Base-by-base conservation (phyloP, 345 rosid genomes). In the Ceriops tagal region DNA sequence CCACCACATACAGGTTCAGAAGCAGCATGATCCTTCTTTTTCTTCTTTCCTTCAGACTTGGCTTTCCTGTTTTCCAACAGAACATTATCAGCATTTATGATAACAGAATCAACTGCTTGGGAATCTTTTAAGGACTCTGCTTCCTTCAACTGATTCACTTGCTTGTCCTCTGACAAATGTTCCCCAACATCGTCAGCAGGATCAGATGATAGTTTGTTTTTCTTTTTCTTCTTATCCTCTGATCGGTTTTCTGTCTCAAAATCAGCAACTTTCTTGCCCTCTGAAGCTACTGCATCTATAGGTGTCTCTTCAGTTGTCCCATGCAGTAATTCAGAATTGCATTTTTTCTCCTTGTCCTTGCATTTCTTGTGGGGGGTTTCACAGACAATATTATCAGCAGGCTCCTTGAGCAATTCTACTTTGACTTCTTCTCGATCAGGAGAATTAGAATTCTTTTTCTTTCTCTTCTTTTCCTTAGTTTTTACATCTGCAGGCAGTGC, bases 181-280 rank as follows among this genome's bases (percentile, higher is more conserved):
- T 81, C 56, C 57, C 71, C 68, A 56, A 53, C 76, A 55, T 27
- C 63, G 19, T 43, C 67, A 60, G 52, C 24, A 28, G 60, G 30
- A 53, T 73, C 78, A 32, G 74, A 64, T 47, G 73, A 74, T 11
- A 5, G 30, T 26, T 77, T 77, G 55, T 62, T 58, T 81, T 78
- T 83, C 83, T 76, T 87, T 76, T 81, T 84, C 75, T 75, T 85
- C 72, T 83, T 82, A 79, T 85, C 81, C 71, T 77, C 85, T 21
- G 79, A 66, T 67, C 76, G 76, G 15, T 77, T 73, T 53, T 79
- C 57, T 2, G 65, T 58, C 71, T 64, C 75, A 43, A 68, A 65
- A 71, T 70, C 65, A 60, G 76, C 34, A 66, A 70, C 79, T 71
- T 64, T 57, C 19, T 67, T 68, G 52, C 8, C 47, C 56, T 69